A percentile compares a stretch with the other conserved stretches of the same genome.
Evolutionary conservation across 2,329 filamentous ascomycete species (phyloP).

Genomic region (Byssoonygena ceratinophila): DNA sequence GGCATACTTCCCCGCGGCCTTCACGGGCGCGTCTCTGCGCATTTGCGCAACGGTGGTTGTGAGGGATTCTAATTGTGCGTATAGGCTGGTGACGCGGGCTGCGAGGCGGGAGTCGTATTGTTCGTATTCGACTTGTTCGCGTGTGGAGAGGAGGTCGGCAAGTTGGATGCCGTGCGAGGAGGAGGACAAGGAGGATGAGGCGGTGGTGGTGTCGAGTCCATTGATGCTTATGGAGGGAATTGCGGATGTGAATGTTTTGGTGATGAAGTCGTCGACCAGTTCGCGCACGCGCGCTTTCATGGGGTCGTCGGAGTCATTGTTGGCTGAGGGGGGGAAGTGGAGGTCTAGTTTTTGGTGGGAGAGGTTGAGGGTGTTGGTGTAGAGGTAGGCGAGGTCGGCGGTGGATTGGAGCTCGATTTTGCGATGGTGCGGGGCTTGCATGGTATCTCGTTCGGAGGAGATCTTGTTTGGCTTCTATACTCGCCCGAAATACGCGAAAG

Average conservation of each 20-base stretch:
- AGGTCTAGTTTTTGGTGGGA: constrained; percentile 41
- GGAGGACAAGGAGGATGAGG: background rate
- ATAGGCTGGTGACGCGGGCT: constrained; percentile 35
- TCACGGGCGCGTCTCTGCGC: constrained; percentile 35
- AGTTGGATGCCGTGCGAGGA: constrained; percentile 6
- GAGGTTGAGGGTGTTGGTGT: constrained; percentile 35
- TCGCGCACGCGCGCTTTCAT: constrained; percentile 36
- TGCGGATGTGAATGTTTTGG: constrained; percentile 35
- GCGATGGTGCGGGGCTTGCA: constrained; percentile 34
- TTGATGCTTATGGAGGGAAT: constrained; percentile 40
- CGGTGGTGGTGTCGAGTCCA: constrained; percentile 31
- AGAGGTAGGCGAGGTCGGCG: constrained; percentile 41
- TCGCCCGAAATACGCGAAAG: background rate
- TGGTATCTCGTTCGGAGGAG: constrained; percentile 2
- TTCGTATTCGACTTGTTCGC: constrained; percentile 40
- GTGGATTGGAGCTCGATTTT: constrained; percentile 44
- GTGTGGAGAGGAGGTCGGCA: constrained; percentile 28
- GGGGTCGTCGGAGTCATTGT: constrained; percentile 30
- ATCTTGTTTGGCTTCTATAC: background rate
- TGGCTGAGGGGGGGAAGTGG: constrained; percentile 38
- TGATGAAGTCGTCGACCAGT: constrained; percentile 39
- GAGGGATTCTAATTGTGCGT: constrained; percentile 39
- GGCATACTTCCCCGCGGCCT: constrained; percentile 33
- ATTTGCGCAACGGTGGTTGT: constrained; percentile 40
- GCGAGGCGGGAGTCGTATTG: constrained; percentile 37